Evolutionary conservation across 805 yeast species (phyloP).

Genomic region (Naumovozyma dairenensis): DNA sequence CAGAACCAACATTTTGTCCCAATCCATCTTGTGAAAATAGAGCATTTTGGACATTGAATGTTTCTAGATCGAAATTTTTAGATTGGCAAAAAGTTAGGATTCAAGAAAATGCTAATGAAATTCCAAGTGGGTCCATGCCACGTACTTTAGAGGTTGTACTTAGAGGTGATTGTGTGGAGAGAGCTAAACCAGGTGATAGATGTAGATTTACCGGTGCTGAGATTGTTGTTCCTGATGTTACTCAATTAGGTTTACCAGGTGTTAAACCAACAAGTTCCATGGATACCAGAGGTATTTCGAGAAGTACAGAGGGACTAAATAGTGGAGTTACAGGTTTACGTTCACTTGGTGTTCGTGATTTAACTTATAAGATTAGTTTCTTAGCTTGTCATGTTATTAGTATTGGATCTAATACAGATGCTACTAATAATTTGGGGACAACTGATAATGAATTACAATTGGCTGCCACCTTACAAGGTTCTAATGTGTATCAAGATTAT

Average conservation of each 20-base stretch:
- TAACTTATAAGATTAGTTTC: constrained; percentile 85
- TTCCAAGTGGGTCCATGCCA: constrained; percentile 98
- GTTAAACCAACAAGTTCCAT: constrained; percentile 75
- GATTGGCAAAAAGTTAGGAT: constrained; percentile 97
- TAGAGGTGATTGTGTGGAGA: constrained; percentile 89
- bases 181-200: constrained; percentile 96
- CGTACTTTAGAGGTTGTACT: constrained; percentile 86
- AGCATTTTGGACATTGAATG: constrained; percentile 73
- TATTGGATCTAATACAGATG: constrained; percentile 27
- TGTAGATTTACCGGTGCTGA: constrained; percentile 91
- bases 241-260: constrained; percentile 93
- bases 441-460: constrained; percentile 15
- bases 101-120: constrained; percentile 93
- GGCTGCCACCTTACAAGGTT: constrained; percentile 21
- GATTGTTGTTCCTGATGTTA: constrained; percentile 87
- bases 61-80: constrained; percentile 73
- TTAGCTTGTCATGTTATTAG: constrained; percentile 86
- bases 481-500: constrained; percentile 31
- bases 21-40: constrained; percentile 83
- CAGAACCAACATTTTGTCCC: constrained; percentile 90
- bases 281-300: constrained; percentile 43
- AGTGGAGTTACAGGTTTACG: constrained; percentile 85
- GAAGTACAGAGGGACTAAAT: constrained; percentile 52
- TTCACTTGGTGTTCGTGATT: constrained; percentile 86
- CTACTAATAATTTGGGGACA: background rate